phyloP scores from a whole-genome alignment of 441 rosid genomes.

The Pelargonium citronellum region DNA sequence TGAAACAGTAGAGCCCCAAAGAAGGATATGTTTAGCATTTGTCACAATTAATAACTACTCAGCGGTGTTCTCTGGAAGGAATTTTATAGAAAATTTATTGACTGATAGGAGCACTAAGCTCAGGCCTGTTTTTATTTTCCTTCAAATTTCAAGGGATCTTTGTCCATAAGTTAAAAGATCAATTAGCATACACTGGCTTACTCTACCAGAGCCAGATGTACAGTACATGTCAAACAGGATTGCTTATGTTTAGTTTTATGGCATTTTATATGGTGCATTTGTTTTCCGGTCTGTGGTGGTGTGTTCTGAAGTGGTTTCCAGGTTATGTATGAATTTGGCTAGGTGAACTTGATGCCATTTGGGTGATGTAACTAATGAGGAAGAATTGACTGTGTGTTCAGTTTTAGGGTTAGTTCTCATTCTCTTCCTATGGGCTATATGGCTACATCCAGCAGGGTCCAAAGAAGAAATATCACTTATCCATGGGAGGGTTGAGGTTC shows the following conservation, averaged over 20 bases:
- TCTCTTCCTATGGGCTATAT: not conserved
- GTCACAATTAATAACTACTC: too few species aligned
- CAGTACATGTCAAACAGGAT: not conserved
- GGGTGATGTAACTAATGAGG: not conserved
- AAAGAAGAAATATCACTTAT: not conserved
- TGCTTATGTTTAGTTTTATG: not conserved
- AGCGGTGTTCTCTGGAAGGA: too few species aligned
- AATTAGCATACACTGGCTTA: not conserved
- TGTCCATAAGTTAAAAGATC: not conserved
- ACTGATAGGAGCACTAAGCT: too few species aligned
- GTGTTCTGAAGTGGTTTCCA: too few species aligned
- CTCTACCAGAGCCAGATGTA: not conserved
- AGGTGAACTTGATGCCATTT: slow-evolving; percentile 4
- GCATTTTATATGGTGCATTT: not conserved
- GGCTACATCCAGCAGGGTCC: not conserved
- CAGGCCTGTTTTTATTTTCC: too few species aligned
- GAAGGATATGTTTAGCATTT: not conserved
- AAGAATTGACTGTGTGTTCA: not conserved
- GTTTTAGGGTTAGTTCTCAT: not conserved
- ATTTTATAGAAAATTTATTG: too few species aligned
- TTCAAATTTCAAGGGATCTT: not conserved
- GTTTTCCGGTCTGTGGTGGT: not conserved
- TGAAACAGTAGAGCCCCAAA: not conserved
- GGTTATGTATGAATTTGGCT: not conserved
- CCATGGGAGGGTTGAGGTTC: not conserved